phyloP scores from a whole-genome alignment of 2,329 filamentous ascomycete species.

The Penicillium oxalicum region DNA sequence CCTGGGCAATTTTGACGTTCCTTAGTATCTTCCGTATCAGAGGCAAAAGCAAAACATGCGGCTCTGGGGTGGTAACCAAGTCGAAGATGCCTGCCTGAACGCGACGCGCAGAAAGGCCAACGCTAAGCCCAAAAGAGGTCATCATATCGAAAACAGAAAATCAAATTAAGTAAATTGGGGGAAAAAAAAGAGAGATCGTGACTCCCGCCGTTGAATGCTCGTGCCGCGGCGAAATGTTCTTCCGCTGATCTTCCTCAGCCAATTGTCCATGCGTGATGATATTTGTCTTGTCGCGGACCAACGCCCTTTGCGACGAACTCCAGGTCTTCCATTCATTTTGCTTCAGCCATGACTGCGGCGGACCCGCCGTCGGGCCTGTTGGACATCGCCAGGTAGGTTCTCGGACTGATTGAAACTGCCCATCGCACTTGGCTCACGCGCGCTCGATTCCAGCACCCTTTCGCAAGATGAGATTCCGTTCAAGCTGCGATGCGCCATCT shows the following conservation, averaged over 20 bases:
- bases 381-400: constrained; percentile 39
- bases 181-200: no score
- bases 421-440: neutral
- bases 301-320: neutral
- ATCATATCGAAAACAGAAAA: no score
- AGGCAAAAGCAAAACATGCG: no score
- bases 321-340: neutral
- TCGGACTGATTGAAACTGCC: neutral
- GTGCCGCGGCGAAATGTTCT: constrained; percentile 17
- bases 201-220: neutral
- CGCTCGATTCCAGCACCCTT: constrained; percentile 54
- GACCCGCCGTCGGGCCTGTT: constrained; percentile 38
- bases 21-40: no score
- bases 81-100: no score
- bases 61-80: no score
- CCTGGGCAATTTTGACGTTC: no score
- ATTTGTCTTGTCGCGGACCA: neutral
- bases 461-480: constrained; percentile 83
- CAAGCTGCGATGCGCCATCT: constrained; percentile 90
- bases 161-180: no score
- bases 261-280: neutral
- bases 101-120: no score
- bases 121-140: no score
- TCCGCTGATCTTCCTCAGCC: constrained; percentile 16
- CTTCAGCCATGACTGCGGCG: constrained; percentile 32